Base-by-base conservation (phyloP, 768 basidiomycete species). In the Scleroderma citrinum region DNA sequence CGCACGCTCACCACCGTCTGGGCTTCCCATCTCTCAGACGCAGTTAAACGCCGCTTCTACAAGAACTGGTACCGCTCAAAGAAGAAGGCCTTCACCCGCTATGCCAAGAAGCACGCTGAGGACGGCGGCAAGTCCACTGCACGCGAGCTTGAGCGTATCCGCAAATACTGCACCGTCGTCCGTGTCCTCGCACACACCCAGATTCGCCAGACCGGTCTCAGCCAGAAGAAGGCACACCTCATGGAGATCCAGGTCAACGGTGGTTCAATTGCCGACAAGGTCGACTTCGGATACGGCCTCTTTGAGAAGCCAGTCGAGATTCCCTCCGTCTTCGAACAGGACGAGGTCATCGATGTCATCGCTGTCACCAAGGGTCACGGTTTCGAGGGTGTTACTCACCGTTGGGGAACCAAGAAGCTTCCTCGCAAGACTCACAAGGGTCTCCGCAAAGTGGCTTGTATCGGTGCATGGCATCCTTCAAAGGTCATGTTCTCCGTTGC, bases 401-500 rank as follows among this genome's bases (percentile, higher is more conserved):
- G 96, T 71, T 99, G 96, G 96, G 96, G 96, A 57, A 94, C 92
- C 69, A 97, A 93, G 83, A 94, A 95, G 76, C 82, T 98, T 49
- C 94, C 94, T 51, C 81, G 94, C 61, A 98, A 98, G 80, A 98
- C 96, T 47, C 96, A 99, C 82, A 94, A 96, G 73, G 96, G 96
- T 89, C 90, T 98, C 64, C 89, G 95, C 71, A 98, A 99, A 78
- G 96, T 99, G 56, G 95, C 95, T 66, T 95, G 92, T 80, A 93
- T 94, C 59, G 92, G 92, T 73, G 93, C 92, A 67, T 95, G 92
- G 92, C 92, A 95, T 80, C 93, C 92, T 68, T 87, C 86, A 63
- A 96, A 95, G 76, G 96, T 99, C 82, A 98, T 98, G 95, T 98
- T 92, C 84, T 94, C 93, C n/a, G 96, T 99, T 62, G 96, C 94